Evolutionary conservation across 73 alveolate species (phyloP), one percentile per base, ranked within the genome.

Genomic region (Diophrys sp.): DNA sequence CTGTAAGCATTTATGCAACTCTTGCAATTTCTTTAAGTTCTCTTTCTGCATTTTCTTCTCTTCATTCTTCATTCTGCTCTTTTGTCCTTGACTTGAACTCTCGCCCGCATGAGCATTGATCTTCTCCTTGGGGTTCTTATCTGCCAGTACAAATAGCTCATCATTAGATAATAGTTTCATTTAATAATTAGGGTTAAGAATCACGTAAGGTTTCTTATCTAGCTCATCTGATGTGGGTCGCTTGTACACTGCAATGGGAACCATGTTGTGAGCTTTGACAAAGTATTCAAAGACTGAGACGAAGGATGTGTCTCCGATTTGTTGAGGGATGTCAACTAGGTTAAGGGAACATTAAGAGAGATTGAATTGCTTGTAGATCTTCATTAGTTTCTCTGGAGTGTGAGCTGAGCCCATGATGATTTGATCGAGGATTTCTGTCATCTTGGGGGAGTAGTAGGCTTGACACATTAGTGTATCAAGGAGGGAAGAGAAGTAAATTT

Each of bases 381-480:
- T 88, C 74, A 80, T 87, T 30, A 80, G 66, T 33, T 85, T 86
- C 26, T 82, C 91, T 23, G 91, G 87, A 2, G 91, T 89, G 55
- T 92, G 56, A n/a, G 98, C 98, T 81, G 92, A 81, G 2, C 99
- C 99, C 96, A 96, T 88, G 54, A 96, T 93, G 83, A 96, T 66
- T 77, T 96, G 93, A 67, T 95, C 96, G 27, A 96, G 73, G 31
- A 94, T 94, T 57, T 95, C 95, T 26, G 96, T 90, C 25, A 96
- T 94, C 75, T 90, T 93, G 0, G 98, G 99, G 74, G 93, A 92
- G 89, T 94, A 96, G 90, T 87, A 94, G 5, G 98, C 98, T 77
- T 96, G 89, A 67, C 99, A 96, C 80, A 94, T 91, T 74, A 96
- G 85, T n/a, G 99, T 93, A 78, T 96, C 99, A n/a, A 96, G 85